Conservation (phyloP, 495 filamentous ascomycete genomes). For the Pseudoneurospora amorphoporcata region DNA sequence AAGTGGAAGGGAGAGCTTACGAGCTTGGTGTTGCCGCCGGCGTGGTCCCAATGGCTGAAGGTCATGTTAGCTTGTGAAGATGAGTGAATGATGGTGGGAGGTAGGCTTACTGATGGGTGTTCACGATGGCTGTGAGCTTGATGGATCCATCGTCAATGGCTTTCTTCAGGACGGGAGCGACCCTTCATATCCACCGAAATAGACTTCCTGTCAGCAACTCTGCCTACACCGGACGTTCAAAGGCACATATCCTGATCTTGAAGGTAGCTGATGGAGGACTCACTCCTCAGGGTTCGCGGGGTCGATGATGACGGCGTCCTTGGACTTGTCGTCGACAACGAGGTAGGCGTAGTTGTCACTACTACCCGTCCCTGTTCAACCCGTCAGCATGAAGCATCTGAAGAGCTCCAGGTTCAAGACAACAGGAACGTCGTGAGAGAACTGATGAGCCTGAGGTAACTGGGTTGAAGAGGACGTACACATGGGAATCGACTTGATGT, state of each 20-base stretch:
- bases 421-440: background rate
- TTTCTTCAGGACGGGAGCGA: constrained; percentile 66
- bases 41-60: constrained; percentile 83
- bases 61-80: background rate
- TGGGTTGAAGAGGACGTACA: constrained; percentile 48
- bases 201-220: background rate
- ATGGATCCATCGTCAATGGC: constrained; percentile 61
- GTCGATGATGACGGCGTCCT: constrained; percentile 87
- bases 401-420: background rate
- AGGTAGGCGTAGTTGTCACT: constrained; percentile 97
- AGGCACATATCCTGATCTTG: background rate
- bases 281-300: constrained; percentile 90
- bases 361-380: constrained; percentile 64
- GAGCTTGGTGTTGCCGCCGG: constrained; percentile 79
- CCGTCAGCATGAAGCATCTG: background rate
- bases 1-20: constrained; percentile 30
- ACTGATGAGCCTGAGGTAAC: background rate
- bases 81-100: background rate
- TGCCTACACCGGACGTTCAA: background rate
- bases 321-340: constrained; percentile 79
- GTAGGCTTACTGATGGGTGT: constrained; percentile 81
- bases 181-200: constrained; percentile 38
- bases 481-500: constrained; percentile 97
- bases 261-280: constrained; percentile 14
- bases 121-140: constrained; percentile 80